Percentiles rank a stretch among this genome's conserved stretches.
Evolutionary conservation across 257 asterid genomes (phyloP).

Genomic region (Galeopsis tetrahit): DNA sequence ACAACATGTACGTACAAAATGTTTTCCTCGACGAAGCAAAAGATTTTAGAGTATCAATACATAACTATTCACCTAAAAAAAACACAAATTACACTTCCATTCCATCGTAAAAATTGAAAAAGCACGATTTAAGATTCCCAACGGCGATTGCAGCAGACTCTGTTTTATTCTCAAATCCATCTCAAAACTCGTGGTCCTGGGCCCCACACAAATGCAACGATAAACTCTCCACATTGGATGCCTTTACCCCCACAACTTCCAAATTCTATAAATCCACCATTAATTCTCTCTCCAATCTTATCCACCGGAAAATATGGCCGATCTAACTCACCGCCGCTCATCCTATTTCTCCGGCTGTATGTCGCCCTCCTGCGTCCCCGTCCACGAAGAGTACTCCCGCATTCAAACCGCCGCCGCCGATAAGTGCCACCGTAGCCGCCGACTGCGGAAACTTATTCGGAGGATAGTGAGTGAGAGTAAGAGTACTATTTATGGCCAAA

Average conservation of each 20-base stretch:
- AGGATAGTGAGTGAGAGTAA: constrained; percentile 63
- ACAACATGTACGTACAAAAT: no score
- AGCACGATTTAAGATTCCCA: no score
- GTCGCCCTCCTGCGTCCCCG: constrained; percentile 79
- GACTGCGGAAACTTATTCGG: constrained; percentile 57
- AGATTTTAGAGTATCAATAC: no score
- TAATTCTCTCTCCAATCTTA: constrained; percentile 17
- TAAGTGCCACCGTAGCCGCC: constrained; percentile 35
- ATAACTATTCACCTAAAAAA: no score
- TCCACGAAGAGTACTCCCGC: constrained; percentile 73
- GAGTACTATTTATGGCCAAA: constrained; percentile 46
- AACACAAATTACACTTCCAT: no score
- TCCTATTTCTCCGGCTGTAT: constrained; percentile 66
- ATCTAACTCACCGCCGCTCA: constrained; percentile 45
- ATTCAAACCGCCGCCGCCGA: constrained; percentile 32
- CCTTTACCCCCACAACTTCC: constrained; percentile 16
- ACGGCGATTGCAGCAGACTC: no score
- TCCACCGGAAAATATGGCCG: constrained; percentile 50
- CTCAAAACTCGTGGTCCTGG: no score
- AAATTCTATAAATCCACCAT: constrained; percentile 31
- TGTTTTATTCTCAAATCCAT: no score
- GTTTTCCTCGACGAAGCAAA: no score
- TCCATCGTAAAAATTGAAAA: no score
- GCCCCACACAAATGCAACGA: no score
- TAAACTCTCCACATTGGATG: no score